These are phyloP conservation scores for Penicillium rolfsii DNA, from an alignment of 2,329 filamentous ascomycete species.

Conservation along the genomic window DNA sequence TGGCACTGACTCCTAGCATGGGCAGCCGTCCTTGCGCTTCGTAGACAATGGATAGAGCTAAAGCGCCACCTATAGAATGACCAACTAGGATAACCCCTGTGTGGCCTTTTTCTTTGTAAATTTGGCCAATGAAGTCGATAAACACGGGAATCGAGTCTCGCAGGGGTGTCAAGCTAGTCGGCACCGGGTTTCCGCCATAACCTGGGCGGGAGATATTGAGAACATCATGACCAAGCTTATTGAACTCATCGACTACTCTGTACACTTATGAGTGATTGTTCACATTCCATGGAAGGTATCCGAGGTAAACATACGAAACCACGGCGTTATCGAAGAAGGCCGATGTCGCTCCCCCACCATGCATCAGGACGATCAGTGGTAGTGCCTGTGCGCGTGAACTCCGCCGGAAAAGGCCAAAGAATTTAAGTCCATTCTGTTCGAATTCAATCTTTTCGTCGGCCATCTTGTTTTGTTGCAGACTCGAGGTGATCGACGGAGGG, in stretches of 20 bases:
- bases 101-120: slow-evolving; percentile 1
- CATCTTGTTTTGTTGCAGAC: not conserved
- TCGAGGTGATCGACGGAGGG: slow-evolving; percentile 1
- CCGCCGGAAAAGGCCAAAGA: slow-evolving; percentile 1
- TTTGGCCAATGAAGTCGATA: slow-evolving; percentile 20
- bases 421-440: not conserved
- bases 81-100: slow-evolving; percentile 20
- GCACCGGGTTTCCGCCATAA: slow-evolving; percentile 19
- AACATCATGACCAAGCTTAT: slow-evolving; percentile 20
- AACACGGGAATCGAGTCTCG: slow-evolving; percentile 19
- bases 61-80: slow-evolving; percentile 20
- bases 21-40: slow-evolving; percentile 16
- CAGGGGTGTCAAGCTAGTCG: slow-evolving; percentile 17
- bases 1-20: slow-evolving; percentile 11
- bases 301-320: slow-evolving; percentile 17
- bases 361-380: slow-evolving; percentile 55
- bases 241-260: slow-evolving; percentile 15
- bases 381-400: not conserved
- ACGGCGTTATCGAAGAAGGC: slow-evolving; percentile 25
- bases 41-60: slow-evolving; percentile 21
- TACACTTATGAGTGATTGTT: not conserved
- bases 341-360: slow-evolving; percentile 22
- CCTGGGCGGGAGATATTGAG: slow-evolving; percentile 25
- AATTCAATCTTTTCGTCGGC: not conserved
- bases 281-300: too few species aligned